Conservation (phyloP, 345 rosid genomes). For the Gossypium mustelinum region DNA sequence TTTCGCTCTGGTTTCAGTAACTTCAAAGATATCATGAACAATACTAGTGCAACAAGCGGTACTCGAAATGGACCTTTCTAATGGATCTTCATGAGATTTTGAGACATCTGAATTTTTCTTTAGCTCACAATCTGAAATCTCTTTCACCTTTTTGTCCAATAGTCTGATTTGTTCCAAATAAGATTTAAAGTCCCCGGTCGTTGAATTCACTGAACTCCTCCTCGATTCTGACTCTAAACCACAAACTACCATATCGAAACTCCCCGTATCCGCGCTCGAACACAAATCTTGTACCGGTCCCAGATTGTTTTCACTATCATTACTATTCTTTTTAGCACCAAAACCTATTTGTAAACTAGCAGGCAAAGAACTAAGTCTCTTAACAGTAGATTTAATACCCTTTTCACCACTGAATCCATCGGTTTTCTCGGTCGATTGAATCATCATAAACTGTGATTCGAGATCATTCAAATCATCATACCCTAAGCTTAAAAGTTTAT, state of each 20-base stretch:
- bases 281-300: conserved; percentile 13
- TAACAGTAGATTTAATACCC: conserved; percentile 13
- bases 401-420: conserved; percentile 27
- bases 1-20: conserved; percentile 34
- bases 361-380: conserved; percentile 43
- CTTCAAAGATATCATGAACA: conserved; percentile 67
- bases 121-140: conserved; percentile 32
- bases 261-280: conserved; percentile 16
- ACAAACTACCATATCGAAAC: conserved; percentile 23
- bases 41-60: conserved; percentile 26
- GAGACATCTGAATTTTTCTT: conserved; percentile 25
- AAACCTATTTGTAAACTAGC: conserved; percentile 20
- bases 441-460: conserved; percentile 48
- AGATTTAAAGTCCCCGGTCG: conserved; percentile 34
- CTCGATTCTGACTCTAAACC: conserved; percentile 28
- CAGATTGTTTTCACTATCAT: conserved; percentile 15
- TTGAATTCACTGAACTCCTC: conserved; percentile 21
- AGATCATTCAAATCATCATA: conserved; percentile 40
- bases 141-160: conserved; percentile 46
- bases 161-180: conserved; percentile 60
- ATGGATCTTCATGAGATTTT: conserved; percentile 21
- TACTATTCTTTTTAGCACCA: conserved; percentile 15
- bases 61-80: conserved; percentile 16
- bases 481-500: conserved; percentile 66
- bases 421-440: conserved; percentile 29